Percentiles rank a stretch among this genome's conserved stretches.
phyloP scores from a whole-genome alignment of 1,284 basidiomycete species.

The Leccinum colubrinum region DNA sequence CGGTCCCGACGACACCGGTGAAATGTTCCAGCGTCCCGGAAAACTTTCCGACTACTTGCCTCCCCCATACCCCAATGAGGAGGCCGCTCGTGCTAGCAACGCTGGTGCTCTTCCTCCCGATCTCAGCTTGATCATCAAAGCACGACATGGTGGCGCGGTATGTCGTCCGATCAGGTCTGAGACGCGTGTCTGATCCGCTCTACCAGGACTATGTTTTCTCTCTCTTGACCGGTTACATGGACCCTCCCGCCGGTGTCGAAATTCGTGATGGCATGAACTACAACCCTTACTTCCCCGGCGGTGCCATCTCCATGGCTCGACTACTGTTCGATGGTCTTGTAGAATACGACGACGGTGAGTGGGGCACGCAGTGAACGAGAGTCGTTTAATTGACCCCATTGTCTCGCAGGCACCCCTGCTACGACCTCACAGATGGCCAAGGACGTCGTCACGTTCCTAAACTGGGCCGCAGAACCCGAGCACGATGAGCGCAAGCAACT shows the following conservation, averaged over 20 bases:
- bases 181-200: conserved; percentile 34
- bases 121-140: conserved; percentile 96
- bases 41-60: conserved; percentile 98
- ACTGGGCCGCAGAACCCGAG: conserved; percentile 96
- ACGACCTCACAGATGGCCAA: conserved; percentile 99
- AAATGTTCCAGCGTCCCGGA: conserved; percentile 98
- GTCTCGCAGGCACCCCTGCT: conserved; percentile 79
- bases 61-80: conserved; percentile 94
- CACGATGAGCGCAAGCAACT: conserved; percentile 97
- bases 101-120: conserved; percentile 96
- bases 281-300: conserved; percentile 97
- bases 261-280: conserved; percentile 98
- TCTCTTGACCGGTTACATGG: conserved; percentile 95
- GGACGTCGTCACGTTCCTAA: conserved; percentile 94
- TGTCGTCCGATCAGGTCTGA: conserved; percentile 7
- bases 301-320: conserved; percentile 98
- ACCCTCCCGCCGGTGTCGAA: conserved; percentile 95
- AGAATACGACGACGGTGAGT: conserved; percentile 87
- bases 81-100: conserved; percentile 95
- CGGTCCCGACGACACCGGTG: conserved; percentile 92
- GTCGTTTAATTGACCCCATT: conserved; percentile 4
- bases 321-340: conserved; percentile 94
- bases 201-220: conserved; percentile 94
- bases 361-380: background rate
- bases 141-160: conserved; percentile 94